These are phyloP conservation scores for Colletotrichum salicis DNA, from an alignment of 2,329 filamentous ascomycete genomes.

Conservation along the genomic window DNA sequence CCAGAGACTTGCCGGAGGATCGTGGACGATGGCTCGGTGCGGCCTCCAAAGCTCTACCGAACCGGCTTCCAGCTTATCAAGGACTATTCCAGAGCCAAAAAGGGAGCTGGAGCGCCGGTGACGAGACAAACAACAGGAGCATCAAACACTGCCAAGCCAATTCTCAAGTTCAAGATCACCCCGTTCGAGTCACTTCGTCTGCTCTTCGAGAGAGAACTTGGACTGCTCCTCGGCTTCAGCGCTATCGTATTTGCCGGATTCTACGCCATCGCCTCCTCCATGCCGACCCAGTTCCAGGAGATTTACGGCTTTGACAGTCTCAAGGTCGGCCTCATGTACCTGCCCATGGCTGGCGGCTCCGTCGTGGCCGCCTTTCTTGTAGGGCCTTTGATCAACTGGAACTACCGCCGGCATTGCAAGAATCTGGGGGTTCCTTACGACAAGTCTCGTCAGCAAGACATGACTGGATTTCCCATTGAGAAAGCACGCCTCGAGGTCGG, in stretches of 20 bases:
- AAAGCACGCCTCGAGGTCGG: constrained; percentile 60
- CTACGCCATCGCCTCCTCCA: constrained; percentile 57
- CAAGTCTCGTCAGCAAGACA: constrained; percentile 61
- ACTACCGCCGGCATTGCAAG: constrained; percentile 71
- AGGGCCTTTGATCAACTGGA: constrained; percentile 72
- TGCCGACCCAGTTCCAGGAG: constrained; percentile 53
- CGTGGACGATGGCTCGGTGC: constrained; percentile 64
- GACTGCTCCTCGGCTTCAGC: constrained; percentile 56
- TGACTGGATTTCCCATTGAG: constrained; percentile 63
- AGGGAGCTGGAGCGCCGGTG: not conserved
- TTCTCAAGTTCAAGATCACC: constrained; percentile 53
- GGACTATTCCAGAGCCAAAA: constrained; percentile 30
- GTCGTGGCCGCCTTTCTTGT: constrained; percentile 55
- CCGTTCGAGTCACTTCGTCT: constrained; percentile 53
- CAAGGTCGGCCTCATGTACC: constrained; percentile 63
- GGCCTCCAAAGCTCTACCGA: constrained; percentile 50
- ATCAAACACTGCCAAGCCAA: constrained; percentile 35
- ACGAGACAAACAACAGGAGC: constrained; percentile 19
- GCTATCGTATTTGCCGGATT: constrained; percentile 61
- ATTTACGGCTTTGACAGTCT: constrained; percentile 71
- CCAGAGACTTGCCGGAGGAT: constrained; percentile 58
- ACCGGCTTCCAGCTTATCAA: constrained; percentile 44
- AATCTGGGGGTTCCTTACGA: constrained; percentile 63
- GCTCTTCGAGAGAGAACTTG: constrained; percentile 54
- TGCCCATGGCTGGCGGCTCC: constrained; percentile 63